phyloP scores from a whole-genome alignment of 495 filamentous ascomycete species.

The Penicillium bovifimosum region DNA sequence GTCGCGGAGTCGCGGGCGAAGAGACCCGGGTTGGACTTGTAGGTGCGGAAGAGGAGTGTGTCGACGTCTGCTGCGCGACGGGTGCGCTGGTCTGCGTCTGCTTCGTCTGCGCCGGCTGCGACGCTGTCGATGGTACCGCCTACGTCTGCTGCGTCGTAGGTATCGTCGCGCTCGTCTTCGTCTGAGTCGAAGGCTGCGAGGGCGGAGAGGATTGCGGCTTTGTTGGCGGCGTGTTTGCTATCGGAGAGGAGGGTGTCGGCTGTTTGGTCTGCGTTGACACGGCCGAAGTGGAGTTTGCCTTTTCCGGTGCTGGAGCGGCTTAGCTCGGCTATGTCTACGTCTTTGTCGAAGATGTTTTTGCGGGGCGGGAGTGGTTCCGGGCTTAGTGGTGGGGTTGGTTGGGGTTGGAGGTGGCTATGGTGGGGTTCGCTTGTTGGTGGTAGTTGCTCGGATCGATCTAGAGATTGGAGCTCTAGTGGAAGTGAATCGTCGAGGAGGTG shows the following conservation, averaged over 20 bases:
- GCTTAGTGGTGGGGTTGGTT: constrained; percentile 34
- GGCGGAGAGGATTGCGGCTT: constrained; percentile 86
- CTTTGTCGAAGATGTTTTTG: constrained; percentile 65
- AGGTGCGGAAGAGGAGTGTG: constrained; percentile 59
- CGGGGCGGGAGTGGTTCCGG: constrained; percentile 31
- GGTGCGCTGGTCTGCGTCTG: constrained; percentile 29
- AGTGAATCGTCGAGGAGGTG: constrained; percentile 81
- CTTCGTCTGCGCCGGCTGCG: constrained; percentile 37
- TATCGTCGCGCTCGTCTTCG: constrained; percentile 96
- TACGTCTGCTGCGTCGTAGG: constrained; percentile 87
- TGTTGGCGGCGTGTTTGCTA: constrained; percentile 55
- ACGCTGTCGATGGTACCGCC: constrained; percentile 73
- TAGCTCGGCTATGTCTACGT: constrained; percentile 76
- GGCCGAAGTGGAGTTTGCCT: constrained; percentile 69
- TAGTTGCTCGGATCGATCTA: constrained; percentile 40
- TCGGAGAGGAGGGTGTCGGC: constrained; percentile 58
- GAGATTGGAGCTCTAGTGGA: constrained; percentile 44
- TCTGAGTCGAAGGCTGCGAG: constrained; percentile 88
- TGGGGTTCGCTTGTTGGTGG: constrained; percentile 16
- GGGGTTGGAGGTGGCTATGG: constrained; percentile 23
- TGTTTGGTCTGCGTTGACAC: constrained; percentile 54
- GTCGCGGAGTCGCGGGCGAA: constrained; percentile 68
- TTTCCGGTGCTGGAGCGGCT: constrained; percentile 39
- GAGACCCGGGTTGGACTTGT: constrained; percentile 51
- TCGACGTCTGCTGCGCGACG: constrained; percentile 31